A percentile compares a stretch with the other conserved stretches of the same genome.
phyloP scores from a whole-genome alignment of 345 rosid species.

The Anastatica hierochuntica region DNA sequence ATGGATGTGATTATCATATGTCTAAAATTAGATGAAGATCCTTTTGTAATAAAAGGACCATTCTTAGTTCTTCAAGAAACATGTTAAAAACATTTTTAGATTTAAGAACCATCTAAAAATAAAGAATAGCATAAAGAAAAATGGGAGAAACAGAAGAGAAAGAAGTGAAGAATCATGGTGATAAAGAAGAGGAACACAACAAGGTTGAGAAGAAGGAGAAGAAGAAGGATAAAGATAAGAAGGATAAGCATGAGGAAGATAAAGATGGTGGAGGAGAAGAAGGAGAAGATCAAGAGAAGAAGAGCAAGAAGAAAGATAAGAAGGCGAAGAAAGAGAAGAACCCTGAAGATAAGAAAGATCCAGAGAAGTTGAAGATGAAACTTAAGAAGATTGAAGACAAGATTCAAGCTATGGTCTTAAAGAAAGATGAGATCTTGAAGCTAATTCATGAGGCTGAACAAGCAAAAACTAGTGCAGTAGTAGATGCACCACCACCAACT shows the following conservation, averaged over 20 bases:
- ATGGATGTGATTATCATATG: constrained; percentile 3
- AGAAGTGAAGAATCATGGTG: constrained; percentile 25
- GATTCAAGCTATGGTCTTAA: constrained; percentile 40
- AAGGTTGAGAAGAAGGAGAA: constrained; percentile 20
- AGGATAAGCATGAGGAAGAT: constrained; percentile 24
- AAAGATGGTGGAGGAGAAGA: constrained; percentile 30
- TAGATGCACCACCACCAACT: constrained; percentile 27
- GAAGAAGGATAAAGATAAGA: not conserved
- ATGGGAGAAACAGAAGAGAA: constrained; percentile 33
- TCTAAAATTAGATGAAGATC: constrained; percentile 1
- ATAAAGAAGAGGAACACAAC: constrained; percentile 22
- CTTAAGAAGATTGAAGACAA: constrained; percentile 56
- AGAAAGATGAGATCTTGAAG: constrained; percentile 50
- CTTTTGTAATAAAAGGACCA: constrained; percentile 7
- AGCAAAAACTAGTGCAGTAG: constrained; percentile 6
- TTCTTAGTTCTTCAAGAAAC: not conserved
- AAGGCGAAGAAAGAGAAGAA: constrained; percentile 46
- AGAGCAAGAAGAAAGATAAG: constrained; percentile 32
- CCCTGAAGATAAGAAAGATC: constrained; percentile 65
- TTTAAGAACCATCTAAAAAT: not conserved
- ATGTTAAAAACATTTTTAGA: not conserved
- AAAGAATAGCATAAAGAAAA: not conserved
- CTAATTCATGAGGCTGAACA: constrained; percentile 36
- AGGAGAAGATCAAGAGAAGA: constrained; percentile 28
- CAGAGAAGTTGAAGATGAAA: constrained; percentile 49